Percentiles rank a stretch among this genome's conserved stretches.
Conservation (phyloP, 2,329 filamentous ascomycete genomes). For the Ophiosphaerella korrae region DNA sequence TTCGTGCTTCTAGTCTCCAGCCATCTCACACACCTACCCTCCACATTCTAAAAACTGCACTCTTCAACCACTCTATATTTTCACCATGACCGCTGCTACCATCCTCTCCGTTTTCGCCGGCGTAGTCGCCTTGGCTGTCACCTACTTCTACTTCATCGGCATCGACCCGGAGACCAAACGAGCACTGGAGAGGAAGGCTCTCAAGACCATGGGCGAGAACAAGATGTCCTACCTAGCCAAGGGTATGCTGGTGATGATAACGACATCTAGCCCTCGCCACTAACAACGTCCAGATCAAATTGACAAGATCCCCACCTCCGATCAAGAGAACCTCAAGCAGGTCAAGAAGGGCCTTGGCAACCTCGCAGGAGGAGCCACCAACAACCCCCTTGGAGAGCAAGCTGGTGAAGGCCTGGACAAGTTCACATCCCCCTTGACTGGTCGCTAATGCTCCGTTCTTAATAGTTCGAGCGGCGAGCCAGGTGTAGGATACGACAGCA, state of each 20-base stretch:
- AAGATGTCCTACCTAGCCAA: conserved; percentile 52
- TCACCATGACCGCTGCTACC: conserved; percentile 32
- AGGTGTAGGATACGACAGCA: conserved; percentile 28
- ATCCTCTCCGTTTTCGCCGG: conserved; percentile 43
- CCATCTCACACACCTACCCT: neutral
- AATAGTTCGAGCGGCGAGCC: conserved; percentile 31
- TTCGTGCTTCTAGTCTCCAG: neutral
- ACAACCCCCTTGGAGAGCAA: conserved; percentile 46
- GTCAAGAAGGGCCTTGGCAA: conserved; percentile 45
- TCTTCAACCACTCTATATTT: conserved; percentile 1
- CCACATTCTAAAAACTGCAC: neutral
- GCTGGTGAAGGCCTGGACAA: conserved; percentile 44
- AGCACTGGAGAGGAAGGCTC: conserved; percentile 52
- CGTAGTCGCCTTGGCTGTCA: conserved; percentile 33
- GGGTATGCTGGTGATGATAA: conserved; percentile 24
- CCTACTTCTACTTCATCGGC: conserved; percentile 55
- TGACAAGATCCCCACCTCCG: conserved; percentile 46
- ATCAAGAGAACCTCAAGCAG: conserved; percentile 45
- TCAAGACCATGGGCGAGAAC: conserved; percentile 60
- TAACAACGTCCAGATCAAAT: conserved; percentile 41
- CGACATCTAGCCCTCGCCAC: neutral
- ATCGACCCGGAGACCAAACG: conserved; percentile 55
- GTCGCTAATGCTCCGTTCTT: conserved; percentile 37
- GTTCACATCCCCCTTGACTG: conserved; percentile 44
- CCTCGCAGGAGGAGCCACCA: conserved; percentile 38